Evolutionary conservation across 352 stramenopile genomes (phyloP), one percentile per base, ranked within the genome.

Genomic region (Phytophthora constricta): DNA sequence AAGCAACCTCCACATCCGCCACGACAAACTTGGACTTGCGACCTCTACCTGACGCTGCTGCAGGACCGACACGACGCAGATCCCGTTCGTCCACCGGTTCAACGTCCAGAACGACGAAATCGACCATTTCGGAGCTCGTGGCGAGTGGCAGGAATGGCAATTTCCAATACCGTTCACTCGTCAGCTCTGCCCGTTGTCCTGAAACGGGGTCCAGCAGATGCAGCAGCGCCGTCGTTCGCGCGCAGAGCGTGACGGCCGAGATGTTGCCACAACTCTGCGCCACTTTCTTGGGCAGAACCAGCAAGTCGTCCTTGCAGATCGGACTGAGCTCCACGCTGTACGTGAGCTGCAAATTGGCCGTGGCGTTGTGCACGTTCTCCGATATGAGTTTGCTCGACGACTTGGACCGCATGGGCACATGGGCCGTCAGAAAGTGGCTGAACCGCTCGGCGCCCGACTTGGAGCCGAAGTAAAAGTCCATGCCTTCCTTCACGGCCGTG

Each of bases 401-500:
- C 66, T 91, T 93, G 57, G 73, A 77, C n/a, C 79, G 73, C 72
- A 93, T 84, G 16, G 87, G 86, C 22, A 91, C 86, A 48, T 85
- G 79, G 5, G 74, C 65, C 7, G 65, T 58, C 19, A 92, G 45
- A 43, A 95, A 93, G 46, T 87, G 65, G 23, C 90, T 59, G 58
- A 95, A 91, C 19, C 75, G 70, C 56, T 90, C 80, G 16, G 74
- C 84, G 0, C 62, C 65, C 2, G 76, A 80, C 31, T 90, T 90
- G 22, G 72, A 67, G 53, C 62, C 73, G 62, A 92, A 93, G 72
- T 90, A 93, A 57, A 94, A 93, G 60, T 94, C 87, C 68, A 94
- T 86, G 14, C 86, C 84, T 49, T 93, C 87, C 53, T 90, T 89
- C 26, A 85, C 80, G 0, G 80, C 52, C 5, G 65, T 68, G 59